Conservation (phyloP, 2,329 filamentous ascomycete genomes). For the Aspergillus carbonarius region DNA sequence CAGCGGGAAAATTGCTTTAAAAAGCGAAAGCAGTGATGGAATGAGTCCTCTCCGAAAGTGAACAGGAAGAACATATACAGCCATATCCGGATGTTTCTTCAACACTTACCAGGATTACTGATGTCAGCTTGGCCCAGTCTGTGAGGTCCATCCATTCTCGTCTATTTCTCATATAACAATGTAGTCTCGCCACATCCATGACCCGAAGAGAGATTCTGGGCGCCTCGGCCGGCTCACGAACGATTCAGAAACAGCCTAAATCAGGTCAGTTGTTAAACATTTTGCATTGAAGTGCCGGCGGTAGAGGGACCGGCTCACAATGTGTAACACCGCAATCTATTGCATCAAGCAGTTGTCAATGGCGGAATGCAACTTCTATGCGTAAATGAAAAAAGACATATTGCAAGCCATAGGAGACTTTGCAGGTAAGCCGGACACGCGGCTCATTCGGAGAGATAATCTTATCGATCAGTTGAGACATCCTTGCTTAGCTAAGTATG, state of each 20-base stretch:
- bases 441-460: constrained; percentile 15
- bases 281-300: not conserved
- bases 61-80: not conserved
- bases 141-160: constrained; percentile 8
- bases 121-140: constrained; percentile 2
- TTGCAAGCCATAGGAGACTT: not conserved
- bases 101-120: constrained; percentile 11
- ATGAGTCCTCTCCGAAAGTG: not conserved
- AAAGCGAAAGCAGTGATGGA: not conserved
- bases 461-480: constrained; percentile 22
- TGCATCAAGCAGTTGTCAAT: not conserved
- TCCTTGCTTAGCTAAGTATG: not conserved
- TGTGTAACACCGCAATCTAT: not conserved
- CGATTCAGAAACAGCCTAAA: not conserved
- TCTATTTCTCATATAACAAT: constrained; percentile 1
- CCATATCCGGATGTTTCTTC: not conserved
- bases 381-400: not conserved
- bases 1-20: not conserved
- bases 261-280: not conserved
- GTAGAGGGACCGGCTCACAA: not conserved
- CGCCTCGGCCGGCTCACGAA: not conserved
- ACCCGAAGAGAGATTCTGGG: constrained; percentile 1
- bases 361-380: not conserved
- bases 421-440: constrained; percentile 15
- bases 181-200: constrained; percentile 14